Base-by-base conservation (phyloP, 345 rosid genomes). In the Sapria himalayana region DNA sequence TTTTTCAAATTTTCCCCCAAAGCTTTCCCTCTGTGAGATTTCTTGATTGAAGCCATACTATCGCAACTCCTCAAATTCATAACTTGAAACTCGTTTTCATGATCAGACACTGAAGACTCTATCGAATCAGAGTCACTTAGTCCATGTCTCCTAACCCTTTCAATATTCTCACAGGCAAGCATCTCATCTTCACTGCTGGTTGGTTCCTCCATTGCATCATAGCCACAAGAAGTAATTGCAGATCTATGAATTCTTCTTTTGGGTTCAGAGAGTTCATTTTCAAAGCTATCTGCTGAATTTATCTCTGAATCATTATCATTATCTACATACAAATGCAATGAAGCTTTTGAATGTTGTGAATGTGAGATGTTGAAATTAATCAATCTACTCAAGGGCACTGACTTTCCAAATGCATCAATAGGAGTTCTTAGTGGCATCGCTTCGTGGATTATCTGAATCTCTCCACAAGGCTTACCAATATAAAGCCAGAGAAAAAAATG, bases 391-490 rank as follows among this genome's bases (percentile, higher is more conserved):
- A 69, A 27, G 4, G 78, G 72, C 33, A 54, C 58, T 62, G 73
- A 55, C 45, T 67, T 70, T 43, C 76, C 84, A 69, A 62, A 57
- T 19, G 71, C 92, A 67, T 69, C 92, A 47, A 47, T 59, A 4
- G 95, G 95, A 33, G 77, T 61, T 71, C 92, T 79, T 45, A 76
- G 37, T 27, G 98, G 86, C 39, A 56, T 39, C 63, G 76, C 81
- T 69, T 89, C 98, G 48, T 82, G 74, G 20, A 79, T 62, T 51
- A 89, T 79, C 55, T 74, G 92, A 46, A 72, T 68, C 70, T 89
- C 95, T 43, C 92, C 95, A 47, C 69, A 73, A 41, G 76, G 75
- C 98, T 89, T 56, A 31, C n/a, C n/a, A n/a, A n/a, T 89, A 58
- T 27, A n/a, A n/a, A n/a, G n/a, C n/a, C n/a, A n/a, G n/a, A n/a